Evolutionary conservation across 306 rosid genomes (phyloP).

Genomic region (Ochetophila trinervis): DNA sequence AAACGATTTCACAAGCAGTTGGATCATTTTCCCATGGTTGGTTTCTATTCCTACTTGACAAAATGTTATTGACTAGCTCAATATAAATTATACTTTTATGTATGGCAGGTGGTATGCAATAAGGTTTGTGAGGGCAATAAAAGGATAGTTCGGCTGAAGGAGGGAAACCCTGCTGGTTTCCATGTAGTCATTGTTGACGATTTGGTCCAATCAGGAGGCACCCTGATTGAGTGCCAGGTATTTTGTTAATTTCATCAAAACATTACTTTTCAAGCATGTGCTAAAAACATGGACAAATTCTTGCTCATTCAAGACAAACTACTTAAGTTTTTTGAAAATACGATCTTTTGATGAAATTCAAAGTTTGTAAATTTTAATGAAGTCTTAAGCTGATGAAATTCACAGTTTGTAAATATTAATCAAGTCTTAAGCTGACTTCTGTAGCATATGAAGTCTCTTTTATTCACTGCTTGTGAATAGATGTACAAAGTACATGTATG

Average conservation of each 20-base stretch:
- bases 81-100: conserved; percentile 16
- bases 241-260: conserved; percentile 1
- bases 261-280: conserved; percentile 1
- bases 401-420: too few species aligned
- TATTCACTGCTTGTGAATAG: too few species aligned
- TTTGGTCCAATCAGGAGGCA: conserved; percentile 97
- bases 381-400: too few species aligned
- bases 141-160: conserved; percentile 92
- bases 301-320: background rate
- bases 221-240: conserved; percentile 96
- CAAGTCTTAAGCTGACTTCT: too few species aligned
- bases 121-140: conserved; percentile 96
- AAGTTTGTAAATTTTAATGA: background rate
- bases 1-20: conserved; percentile 94
- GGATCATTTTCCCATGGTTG: conserved; percentile 67
- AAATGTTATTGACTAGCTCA: conserved; percentile 4
- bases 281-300: background rate
- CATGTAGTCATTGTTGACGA: conserved; percentile 97
- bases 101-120: conserved; percentile 73
- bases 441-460: too few species aligned
- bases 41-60: conserved; percentile 20
- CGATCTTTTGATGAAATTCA: background rate
- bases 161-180: conserved; percentile 72
- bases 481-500: too few species aligned
- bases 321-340: background rate